Evolutionary conservation across 192 early-diverging fungal species (phyloP).

Genomic region (Jimgerdemannia lactiflua): DNA sequence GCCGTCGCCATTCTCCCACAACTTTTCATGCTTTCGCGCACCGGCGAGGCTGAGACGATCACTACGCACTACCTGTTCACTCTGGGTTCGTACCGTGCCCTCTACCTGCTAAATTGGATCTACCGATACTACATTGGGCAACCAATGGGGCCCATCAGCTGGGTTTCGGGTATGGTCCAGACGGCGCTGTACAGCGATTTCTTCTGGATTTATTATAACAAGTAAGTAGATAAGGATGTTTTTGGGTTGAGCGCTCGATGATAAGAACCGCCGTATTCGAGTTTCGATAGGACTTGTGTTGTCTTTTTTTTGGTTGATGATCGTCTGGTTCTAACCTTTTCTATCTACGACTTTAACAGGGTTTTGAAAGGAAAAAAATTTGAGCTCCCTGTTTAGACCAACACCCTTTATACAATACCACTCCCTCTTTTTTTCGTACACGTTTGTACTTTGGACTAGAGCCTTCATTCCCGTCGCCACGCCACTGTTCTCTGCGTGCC

Average conservation of each 20-base stretch:
- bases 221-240: slow-evolving; percentile 40
- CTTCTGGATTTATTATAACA: slow-evolving; percentile 92
- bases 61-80: slow-evolving; percentile 99
- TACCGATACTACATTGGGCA: slow-evolving; percentile 77
- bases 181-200: slow-evolving; percentile 97
- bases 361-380: slow-evolving; percentile 71
- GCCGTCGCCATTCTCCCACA: slow-evolving; percentile 97
- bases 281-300: background rate
- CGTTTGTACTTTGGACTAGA: background rate
- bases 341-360: slow-evolving; percentile 11
- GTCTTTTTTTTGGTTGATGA: slow-evolving; percentile 1
- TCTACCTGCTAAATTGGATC: slow-evolving; percentile 88
- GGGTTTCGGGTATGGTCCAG: slow-evolving; percentile 89
- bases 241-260: background rate
- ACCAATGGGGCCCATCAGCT: slow-evolving; percentile 82
- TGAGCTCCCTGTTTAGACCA: slow-evolving; percentile 46
- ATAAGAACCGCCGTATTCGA: background rate
- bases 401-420: slow-evolving; percentile 23
- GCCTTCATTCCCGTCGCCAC: too few relatives aligned
- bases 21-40: slow-evolving; percentile 94
- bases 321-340: background rate
- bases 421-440: background rate
- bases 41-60: slow-evolving; percentile 99
- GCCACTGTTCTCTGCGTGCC: too few relatives aligned
- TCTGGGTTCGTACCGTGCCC: slow-evolving; percentile 72